Evolutionary conservation across 441 rosid species (phyloP), one percentile per base, ranked within the genome.

Genomic region (Syzygium malaccense): DNA sequence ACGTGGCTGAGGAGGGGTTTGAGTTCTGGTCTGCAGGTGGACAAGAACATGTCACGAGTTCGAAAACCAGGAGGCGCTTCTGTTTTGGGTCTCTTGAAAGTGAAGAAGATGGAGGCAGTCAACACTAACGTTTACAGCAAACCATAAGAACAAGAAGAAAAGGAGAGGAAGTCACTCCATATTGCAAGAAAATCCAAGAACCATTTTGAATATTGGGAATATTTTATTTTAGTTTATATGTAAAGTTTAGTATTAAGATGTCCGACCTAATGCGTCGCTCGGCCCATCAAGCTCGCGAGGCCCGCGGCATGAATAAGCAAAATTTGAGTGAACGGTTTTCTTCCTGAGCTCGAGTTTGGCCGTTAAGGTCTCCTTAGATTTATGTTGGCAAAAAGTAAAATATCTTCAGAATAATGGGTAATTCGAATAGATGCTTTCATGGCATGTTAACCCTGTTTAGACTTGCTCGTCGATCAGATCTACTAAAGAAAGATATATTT

Each of bases 51-150:
- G 83, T 75, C 83, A 30, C 2, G 23, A 12, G 83, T 37, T 75
- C 51, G 17, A 75, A 25, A 71, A 37, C 80, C 9, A 37, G 51
- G 37, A 13, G 30, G 15, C 7, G n/a, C 6, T 58, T 26, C 8
- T 45, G 48, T 7, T 45, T 45, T 7, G 8, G 30, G 30, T 26
- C 64, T 58, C 30, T 4, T 5, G 80, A 37, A 71, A 71, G 25
- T 12, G 1, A 37, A 3, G 37, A 64, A 37, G 9, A 37, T 11
- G 17, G 3, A 23, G 83, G 51, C 28, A 0, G 48, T 6, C 0
- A 9, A 48, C 26, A 4, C 26, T 1, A 10, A 5, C 48, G 0
- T 9, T 19, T 45, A 45, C 9, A 33, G 10, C 48, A 68, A 18
- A 32, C 79, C 48, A 32, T 32, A 1, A 9, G 12, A 32, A 30